These are phyloP conservation scores for Paramecium caudatum DNA, from an alignment of 73 alveolate species.

Conservation along the genomic window DNA sequence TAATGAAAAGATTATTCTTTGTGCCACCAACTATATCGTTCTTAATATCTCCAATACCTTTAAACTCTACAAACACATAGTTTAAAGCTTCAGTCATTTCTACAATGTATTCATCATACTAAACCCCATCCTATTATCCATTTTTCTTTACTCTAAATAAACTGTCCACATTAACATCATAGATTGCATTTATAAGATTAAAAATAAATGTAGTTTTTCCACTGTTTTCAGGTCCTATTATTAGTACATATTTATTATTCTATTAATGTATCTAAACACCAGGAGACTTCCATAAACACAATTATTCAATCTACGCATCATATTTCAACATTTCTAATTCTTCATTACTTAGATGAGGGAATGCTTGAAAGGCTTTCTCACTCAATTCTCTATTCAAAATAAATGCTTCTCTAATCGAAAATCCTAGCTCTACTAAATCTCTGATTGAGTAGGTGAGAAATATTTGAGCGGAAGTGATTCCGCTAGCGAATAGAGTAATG, in stretches of 20 bases:
- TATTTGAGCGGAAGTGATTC: background rate
- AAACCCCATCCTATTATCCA: background rate
- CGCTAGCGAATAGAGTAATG: slow-evolving; percentile 30
- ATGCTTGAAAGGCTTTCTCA: background rate
- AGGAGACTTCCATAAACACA: background rate
- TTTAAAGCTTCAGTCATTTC: background rate
- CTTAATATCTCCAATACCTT: slow-evolving; percentile 25
- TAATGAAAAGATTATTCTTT: background rate
- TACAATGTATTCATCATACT: background rate
- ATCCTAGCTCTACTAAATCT: slow-evolving; percentile 15
- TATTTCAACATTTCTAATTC: background rate
- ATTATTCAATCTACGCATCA: background rate
- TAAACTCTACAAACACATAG: background rate
- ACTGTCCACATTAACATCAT: slow-evolving; percentile 41
- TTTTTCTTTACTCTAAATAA: slow-evolving; percentile 19
- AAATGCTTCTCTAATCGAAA: slow-evolving; percentile 24
- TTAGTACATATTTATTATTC: slow-evolving; percentile 20
- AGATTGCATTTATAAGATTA: background rate
- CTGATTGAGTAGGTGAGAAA: background rate
- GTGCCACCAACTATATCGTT: background rate
- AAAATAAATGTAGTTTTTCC: slow-evolving; percentile 7
- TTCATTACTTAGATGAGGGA: background rate
- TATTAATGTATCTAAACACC: too few relatives aligned
- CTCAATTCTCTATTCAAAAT: background rate
- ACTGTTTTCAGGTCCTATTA: slow-evolving; percentile 14